A percentile compares a stretch with the other conserved stretches of the same genome.
These are phyloP conservation scores for Suillus subalutaceus DNA, from an alignment of 768 basidiomycete genomes.

Conservation along the genomic window DNA sequence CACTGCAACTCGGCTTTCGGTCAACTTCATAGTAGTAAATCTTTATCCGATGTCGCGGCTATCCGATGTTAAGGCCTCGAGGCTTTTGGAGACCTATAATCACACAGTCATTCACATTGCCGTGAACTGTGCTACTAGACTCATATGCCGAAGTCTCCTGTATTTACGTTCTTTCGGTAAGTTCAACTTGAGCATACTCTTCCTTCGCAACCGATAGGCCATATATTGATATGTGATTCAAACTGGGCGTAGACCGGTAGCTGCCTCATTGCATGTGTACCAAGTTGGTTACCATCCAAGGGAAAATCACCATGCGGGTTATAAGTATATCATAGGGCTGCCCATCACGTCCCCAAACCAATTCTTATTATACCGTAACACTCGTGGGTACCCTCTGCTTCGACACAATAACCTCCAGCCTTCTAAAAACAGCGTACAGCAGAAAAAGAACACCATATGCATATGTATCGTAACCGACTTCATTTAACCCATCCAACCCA, in stretches of 20 bases:
- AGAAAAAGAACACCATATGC: background rate
- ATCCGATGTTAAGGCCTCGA: conserved; percentile 10
- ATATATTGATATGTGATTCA: background rate
- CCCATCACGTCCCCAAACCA: background rate
- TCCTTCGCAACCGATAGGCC: conserved; percentile 3
- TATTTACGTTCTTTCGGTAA: background rate
- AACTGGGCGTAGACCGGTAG: background rate
- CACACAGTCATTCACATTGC: background rate
- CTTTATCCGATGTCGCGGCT: conserved; percentile 9
- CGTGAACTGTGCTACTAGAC: background rate
- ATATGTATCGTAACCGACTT: conserved; percentile 7
- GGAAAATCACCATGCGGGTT: background rate
- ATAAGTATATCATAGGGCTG: background rate
- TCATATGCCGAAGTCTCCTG: too few relatives aligned
- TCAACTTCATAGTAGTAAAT: background rate
- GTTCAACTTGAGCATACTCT: background rate
- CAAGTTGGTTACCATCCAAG: background rate
- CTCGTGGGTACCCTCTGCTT: conserved; percentile 14
- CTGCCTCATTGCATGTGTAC: conserved; percentile 1
- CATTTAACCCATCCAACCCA: conserved; percentile 3
- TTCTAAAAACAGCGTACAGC: conserved; percentile 9
- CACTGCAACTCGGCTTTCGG: conserved; percentile 2
- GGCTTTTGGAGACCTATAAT: background rate
- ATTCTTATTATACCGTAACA: conserved; percentile 1
- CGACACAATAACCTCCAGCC: background rate